Conservation (phyloP, 2,329 filamentous ascomycete species). For the Fusarium gaditjirri region DNA sequence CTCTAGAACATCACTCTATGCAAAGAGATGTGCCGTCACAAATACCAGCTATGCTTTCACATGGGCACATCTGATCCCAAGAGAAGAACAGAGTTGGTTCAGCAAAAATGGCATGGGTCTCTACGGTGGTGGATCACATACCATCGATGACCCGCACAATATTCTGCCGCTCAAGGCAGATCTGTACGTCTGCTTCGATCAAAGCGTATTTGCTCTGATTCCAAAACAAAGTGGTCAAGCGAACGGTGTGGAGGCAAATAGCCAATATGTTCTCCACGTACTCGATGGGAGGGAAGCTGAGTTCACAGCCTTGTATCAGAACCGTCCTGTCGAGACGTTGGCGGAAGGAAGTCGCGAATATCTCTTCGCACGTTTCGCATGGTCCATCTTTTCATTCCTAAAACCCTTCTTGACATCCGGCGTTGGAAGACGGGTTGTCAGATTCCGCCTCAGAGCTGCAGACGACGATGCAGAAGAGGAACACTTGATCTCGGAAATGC, state of each 20-base stretch:
- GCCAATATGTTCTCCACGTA: constrained; percentile 23
- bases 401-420: constrained; percentile 31
- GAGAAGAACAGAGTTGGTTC: constrained; percentile 34
- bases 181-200: constrained; percentile 35
- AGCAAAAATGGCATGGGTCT: constrained; percentile 35
- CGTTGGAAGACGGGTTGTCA: constrained; percentile 13
- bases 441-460: constrained; percentile 4
- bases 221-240: constrained; percentile 5
- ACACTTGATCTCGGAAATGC: constrained; percentile 18
- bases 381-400: constrained; percentile 22
- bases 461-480: constrained; percentile 26
- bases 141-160: constrained; percentile 30
- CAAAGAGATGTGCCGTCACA: constrained; percentile 29
- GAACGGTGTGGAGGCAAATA: neutral
- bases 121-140: constrained; percentile 32
- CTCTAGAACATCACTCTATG: neutral
- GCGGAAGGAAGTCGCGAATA: constrained; percentile 24
- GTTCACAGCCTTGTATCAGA: constrained; percentile 31
- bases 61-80: constrained; percentile 28
- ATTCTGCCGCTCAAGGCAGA: constrained; percentile 31
- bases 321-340: constrained; percentile 8
- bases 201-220: constrained; percentile 28
- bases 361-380: constrained; percentile 26
- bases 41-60: constrained; percentile 37
- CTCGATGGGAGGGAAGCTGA: constrained; percentile 25